Evolutionary conservation across 1,284 basidiomycete species (phyloP), one percentile per base, ranked within the genome.

Genomic region (Sanghuangporus sanghuang): DNA sequence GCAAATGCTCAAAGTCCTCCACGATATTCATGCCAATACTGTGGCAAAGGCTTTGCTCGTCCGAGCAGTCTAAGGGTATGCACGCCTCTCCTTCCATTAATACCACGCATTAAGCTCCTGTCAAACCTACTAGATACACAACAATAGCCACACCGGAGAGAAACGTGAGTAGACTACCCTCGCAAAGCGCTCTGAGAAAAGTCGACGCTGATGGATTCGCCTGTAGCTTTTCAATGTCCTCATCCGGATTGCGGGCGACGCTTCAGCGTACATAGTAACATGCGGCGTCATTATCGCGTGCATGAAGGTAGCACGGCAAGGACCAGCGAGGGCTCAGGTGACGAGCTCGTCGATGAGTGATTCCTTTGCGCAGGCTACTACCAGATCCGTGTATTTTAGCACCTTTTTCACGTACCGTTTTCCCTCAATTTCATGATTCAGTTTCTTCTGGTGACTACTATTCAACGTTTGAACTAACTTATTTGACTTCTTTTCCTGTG

Each of bases 201-300:
- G 32, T 52, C 58, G 39, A 9, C 16, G 46, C 46, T 61, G 18
- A 44, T 57, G 53, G 60, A 64, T 53, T 66, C 64, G 59, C 58
- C 63, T 67, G 48, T 73, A 92, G 90, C 90, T 18, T 92, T 89
- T 75, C 77, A 81, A 61, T 93, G 91, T 73, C 85, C 90, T 14
- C 82, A 85, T 62, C 84, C 87, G 65, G 84, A 83, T 64, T 93
- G 91, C 73, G 87, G 88, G 7, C 85, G 90, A 59, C 85, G 85
- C 71, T 93, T 93, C 75, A 92, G 89, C 72, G 91, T 93, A 60
- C 83, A 92, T 71, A 92, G 89, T 73, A 93, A 93, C 77, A 93
- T 93, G 91, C 87, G 90, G 65, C 81, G 90, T 63, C 90, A 93
- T 72, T 85, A 89, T 63, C 84, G 90, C 63, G 86, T 88, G 23